These are phyloP conservation scores for Basipetospora sp. DNA, from an alignment of 2,329 filamentous ascomycete genomes.

Conservation along the genomic window DNA sequence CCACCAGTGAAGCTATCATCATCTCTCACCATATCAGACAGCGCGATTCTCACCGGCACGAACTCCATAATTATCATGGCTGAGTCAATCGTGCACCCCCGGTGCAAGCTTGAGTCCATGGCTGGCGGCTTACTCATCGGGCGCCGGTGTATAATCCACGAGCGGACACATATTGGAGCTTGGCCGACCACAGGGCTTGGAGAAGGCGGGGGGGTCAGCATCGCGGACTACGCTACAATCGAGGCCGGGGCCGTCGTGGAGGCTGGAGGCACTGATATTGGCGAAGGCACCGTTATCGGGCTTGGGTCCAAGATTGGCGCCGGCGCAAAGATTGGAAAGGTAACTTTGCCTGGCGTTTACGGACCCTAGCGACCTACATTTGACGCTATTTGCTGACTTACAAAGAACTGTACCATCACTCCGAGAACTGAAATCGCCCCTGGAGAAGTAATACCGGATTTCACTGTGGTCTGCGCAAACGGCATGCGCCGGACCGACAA, in stretches of 20 bases:
- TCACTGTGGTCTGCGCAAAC: slow-evolving; percentile 54
- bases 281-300: slow-evolving; percentile 46
- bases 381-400: slow-evolving; percentile 18
- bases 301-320: slow-evolving; percentile 44
- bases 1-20: slow-evolving; percentile 48
- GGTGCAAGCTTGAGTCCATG: slow-evolving; percentile 62
- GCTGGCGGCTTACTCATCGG: slow-evolving; percentile 69
- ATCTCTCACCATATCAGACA: slow-evolving; percentile 46
- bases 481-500: slow-evolving; percentile 43
- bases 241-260: slow-evolving; percentile 48
- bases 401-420: slow-evolving; percentile 55
- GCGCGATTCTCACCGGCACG: slow-evolving; percentile 50
- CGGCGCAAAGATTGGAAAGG: slow-evolving; percentile 48
- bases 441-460: slow-evolving; percentile 46
- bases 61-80: slow-evolving; percentile 66
- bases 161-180: slow-evolving; percentile 45
- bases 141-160: slow-evolving; percentile 67
- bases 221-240: slow-evolving; percentile 47
- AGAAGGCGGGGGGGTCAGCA: slow-evolving; percentile 32
- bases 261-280: slow-evolving; percentile 45
- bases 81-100: slow-evolving; percentile 73
- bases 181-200: slow-evolving; percentile 11
- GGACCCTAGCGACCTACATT: too few relatives aligned
- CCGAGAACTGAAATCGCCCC: slow-evolving; percentile 45
- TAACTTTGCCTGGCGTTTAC: too few relatives aligned